Evolutionary conservation across 176 grass and related monocot species (phyloP).

Genomic region (Musa beccarii): DNA sequence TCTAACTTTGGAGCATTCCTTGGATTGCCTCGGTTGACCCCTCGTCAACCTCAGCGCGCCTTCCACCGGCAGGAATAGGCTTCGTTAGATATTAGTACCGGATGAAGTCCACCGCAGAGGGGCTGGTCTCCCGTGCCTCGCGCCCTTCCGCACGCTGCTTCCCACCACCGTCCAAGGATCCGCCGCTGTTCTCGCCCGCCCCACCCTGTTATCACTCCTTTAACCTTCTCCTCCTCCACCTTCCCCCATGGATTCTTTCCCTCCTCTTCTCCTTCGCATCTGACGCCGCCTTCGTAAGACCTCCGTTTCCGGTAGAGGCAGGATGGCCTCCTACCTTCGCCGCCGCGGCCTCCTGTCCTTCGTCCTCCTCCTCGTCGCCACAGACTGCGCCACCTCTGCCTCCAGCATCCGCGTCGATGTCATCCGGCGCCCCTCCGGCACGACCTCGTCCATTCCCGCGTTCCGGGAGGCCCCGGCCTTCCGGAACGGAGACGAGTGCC

Average conservation of each 20-base stretch:
- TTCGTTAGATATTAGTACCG: no score
- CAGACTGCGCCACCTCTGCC: background rate
- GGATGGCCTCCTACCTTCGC: background rate
- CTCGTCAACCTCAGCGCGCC: background rate
- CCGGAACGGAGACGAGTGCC: background rate
- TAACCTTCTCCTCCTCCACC: background rate
- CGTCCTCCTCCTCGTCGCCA: background rate
- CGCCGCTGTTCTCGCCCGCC: background rate
- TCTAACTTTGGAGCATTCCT: no score
- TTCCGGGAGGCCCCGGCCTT: constrained; percentile 3
- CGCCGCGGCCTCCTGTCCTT: background rate
- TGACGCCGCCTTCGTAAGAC: background rate
- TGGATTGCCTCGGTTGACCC: no score
- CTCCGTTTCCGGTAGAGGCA: background rate
- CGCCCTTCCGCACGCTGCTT: background rate
- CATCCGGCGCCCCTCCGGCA: background rate
- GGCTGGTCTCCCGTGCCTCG: background rate
- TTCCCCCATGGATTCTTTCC: background rate
- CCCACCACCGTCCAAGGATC: background rate
- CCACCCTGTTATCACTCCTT: background rate
- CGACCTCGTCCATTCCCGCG: background rate
- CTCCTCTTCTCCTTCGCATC: background rate
- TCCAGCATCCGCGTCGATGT: background rate
- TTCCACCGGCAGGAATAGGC: background rate
- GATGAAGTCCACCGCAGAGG: no score